These are phyloP conservation scores for Nitzschia sp. DNA, from an alignment of 108 stramenopile genomes.

Conservation along the genomic window DNA sequence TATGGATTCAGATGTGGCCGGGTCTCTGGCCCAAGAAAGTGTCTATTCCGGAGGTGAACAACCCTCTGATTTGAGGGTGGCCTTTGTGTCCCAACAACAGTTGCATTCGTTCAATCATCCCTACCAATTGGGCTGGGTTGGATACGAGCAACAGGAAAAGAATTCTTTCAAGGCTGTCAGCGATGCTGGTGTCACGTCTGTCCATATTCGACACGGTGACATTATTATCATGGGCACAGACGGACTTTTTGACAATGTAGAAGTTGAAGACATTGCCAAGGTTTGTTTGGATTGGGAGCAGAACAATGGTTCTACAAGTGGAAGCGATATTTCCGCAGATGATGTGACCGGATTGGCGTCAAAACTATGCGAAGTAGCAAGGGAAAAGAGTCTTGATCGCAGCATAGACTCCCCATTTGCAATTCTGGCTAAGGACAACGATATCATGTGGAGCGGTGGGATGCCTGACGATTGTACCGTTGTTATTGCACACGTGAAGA, in stretches of 20 bases:
- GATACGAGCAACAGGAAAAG: conserved; percentile 64
- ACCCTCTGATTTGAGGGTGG: conserved; percentile 84
- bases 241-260: conserved; percentile 97
- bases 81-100: conserved; percentile 95
- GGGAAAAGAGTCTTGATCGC: conserved; percentile 82
- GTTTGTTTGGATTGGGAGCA: conserved; percentile 89
- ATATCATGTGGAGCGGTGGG: conserved; percentile 97
- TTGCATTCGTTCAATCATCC: conserved; percentile 94
- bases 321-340: conserved; percentile 59
- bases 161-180: conserved; percentile 79
- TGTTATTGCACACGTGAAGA: conserved; percentile 75
- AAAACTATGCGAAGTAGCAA: conserved; percentile 54
- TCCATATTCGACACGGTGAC: conserved; percentile 91
- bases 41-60: conserved; percentile 66
- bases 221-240: conserved; percentile 95
- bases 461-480: conserved; percentile 96
- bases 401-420: conserved; percentile 92
- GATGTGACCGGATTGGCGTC: conserved; percentile 58
- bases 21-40: conserved; percentile 79
- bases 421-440: conserved; percentile 94
- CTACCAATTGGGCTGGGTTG: conserved; percentile 93
- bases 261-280: conserved; percentile 86
- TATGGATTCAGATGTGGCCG: conserved; percentile 91
- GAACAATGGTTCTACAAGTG: conserved; percentile 74
- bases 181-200: conserved; percentile 86